phyloP scores from a whole-genome alignment of 129 eudicot species.

The Apium graveolens region DNA sequence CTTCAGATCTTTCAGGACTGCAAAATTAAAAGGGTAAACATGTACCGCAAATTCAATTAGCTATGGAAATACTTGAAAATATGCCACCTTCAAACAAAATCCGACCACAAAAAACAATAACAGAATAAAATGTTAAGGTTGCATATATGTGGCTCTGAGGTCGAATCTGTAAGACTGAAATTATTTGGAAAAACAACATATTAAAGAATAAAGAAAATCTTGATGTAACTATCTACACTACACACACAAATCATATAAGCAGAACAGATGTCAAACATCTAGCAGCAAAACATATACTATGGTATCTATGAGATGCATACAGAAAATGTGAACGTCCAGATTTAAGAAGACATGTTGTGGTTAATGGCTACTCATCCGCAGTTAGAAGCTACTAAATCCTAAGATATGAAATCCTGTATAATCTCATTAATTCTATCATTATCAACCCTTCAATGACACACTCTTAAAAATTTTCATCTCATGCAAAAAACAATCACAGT shows the following conservation, averaged over 20 bases:
- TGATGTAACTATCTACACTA: not conserved
- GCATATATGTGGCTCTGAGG: not conserved
- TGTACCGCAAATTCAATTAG: too few relatives aligned
- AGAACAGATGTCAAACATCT: not conserved
- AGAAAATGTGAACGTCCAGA: not conserved
- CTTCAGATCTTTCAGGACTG: slow-evolving; percentile 79
- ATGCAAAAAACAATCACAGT: not conserved
- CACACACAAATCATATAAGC: not conserved
- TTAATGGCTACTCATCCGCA: not conserved
- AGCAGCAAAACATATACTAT: not conserved
- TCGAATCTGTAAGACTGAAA: not conserved
- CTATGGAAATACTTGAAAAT: not conserved
- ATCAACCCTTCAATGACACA: not conserved
- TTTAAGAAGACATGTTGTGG: not conserved
- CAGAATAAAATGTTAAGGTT: not conserved
- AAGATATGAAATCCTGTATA: too few relatives aligned
- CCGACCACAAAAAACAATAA: not conserved
- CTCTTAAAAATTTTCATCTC: not conserved
- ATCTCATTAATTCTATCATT: too few relatives aligned
- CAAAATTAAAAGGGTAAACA: slow-evolving; percentile 1
- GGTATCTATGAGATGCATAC: not conserved
- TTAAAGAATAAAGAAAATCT: not conserved
- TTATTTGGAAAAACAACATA: not conserved
- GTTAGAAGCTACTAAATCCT: not conserved
- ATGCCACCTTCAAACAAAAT: not conserved